These are phyloP conservation scores for Lactarius akahatsu DNA, from an alignment of 768 basidiomycete species.

Conservation along the genomic window DNA sequence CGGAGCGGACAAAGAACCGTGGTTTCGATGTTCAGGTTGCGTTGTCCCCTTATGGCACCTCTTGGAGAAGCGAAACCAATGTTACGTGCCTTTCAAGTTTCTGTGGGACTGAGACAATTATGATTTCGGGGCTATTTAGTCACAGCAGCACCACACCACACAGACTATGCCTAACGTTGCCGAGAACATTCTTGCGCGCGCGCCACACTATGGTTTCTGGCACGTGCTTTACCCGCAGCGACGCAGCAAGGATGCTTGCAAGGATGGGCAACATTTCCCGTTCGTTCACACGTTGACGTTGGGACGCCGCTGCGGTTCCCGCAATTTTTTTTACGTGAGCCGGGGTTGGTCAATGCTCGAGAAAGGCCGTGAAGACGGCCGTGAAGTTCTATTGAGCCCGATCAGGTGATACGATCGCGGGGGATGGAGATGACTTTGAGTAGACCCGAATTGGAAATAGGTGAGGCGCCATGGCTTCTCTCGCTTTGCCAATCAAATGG, in stretches of 20 bases:
- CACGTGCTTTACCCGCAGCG: constrained; percentile 1
- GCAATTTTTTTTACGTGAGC: background rate
- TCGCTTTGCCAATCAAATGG: background rate
- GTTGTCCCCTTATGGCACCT: too few relatives aligned
- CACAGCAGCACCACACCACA: too few relatives aligned
- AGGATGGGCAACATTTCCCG: background rate
- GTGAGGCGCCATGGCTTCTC: too few relatives aligned
- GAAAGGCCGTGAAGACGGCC: background rate
- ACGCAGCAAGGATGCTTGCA: background rate
- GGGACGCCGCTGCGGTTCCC: background rate
- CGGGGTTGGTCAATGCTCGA: background rate
- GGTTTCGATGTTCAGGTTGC: too few relatives aligned
- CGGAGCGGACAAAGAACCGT: too few relatives aligned
- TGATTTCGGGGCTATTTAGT: too few relatives aligned
- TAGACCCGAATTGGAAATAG: background rate
- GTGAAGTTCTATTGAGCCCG: background rate
- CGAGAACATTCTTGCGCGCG: too few relatives aligned
- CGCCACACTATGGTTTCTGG: too few relatives aligned
- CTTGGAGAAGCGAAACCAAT: too few relatives aligned
- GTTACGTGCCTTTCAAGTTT: too few relatives aligned
- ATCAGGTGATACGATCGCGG: constrained; percentile 2
- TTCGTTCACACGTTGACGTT: background rate
- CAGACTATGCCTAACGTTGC: too few relatives aligned
- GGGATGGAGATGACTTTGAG: background rate
- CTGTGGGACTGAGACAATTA: too few relatives aligned